phyloP scores from a whole-genome alignment of 2,329 filamentous ascomycete species.

The Blumeria hordei region DNA sequence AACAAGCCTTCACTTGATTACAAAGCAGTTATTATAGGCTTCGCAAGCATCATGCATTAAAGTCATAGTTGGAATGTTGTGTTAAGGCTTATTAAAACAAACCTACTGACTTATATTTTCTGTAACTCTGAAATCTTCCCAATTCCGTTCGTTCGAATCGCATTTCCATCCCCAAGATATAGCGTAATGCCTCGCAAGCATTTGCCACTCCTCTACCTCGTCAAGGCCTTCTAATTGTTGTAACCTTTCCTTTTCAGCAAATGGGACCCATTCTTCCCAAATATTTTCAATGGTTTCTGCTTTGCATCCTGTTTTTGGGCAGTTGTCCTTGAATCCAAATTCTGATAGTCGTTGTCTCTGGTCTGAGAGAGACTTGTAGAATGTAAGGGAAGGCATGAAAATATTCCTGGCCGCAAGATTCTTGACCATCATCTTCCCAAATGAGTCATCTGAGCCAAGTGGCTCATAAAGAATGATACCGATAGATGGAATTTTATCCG shows the following conservation, averaged over 20 bases:
- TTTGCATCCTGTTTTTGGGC: constrained; percentile 20
- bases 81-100: no score
- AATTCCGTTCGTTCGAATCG: constrained; percentile 4
- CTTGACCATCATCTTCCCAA: constrained; percentile 75
- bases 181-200: constrained; percentile 74
- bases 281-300: constrained; percentile 41
- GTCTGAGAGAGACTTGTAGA: constrained; percentile 40
- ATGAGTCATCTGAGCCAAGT: constrained; percentile 58
- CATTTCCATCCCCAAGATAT: constrained; percentile 62
- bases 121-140: no score
- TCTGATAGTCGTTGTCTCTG: constrained; percentile 42
- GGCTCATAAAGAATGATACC: constrained; percentile 71
- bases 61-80: no score
- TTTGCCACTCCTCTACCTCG: constrained; percentile 81
- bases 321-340: constrained; percentile 34
- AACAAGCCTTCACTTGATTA: no score
- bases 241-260: constrained; percentile 54
- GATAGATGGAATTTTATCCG: constrained; percentile 22
- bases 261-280: constrained; percentile 50
- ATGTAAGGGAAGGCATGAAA: constrained; percentile 55
- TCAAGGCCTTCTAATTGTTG: constrained; percentile 68
- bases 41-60: no score
- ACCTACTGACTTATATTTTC: no score
- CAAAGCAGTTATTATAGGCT: no score
- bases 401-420: constrained; percentile 71